Base-by-base conservation (phyloP, 2,329 filamentous ascomycete species). In the Ophiocordyceps unilateralis region DNA sequence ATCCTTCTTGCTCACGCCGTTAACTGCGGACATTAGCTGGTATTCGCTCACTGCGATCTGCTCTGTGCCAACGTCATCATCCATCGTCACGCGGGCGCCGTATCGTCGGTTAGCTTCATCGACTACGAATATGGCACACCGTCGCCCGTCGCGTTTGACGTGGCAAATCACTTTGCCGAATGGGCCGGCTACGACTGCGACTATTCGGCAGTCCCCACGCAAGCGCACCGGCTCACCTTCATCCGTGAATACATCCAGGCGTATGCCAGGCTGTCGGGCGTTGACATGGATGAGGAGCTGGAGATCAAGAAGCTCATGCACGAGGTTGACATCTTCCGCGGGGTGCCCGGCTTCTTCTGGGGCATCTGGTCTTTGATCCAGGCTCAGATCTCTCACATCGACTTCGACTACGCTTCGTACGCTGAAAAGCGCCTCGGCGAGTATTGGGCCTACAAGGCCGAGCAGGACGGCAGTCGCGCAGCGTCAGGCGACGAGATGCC, bases 151-250 rank as follows among this genome's bases (percentile, higher is more conserved):
- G 88, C 89, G 2, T 98, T 98, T 62, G 91, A 98, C 59, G 79
- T 98, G 52, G 82, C 89, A 41, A 98, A 98, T 65, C 91, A 98
- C 68, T 94, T 98, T 58, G 87, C 91, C 40, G 91, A 98, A 65
- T 98, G 91, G 89, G 88, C 82, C 46, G 91, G 91, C 45, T 95
- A 95, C 56, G 86, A 93, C 53, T 98, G 91, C 68, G 87, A 96
- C 61, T 88, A 83, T 65, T 76, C 66, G 53, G 80, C 81, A 51
- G 72, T 96, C 44, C 91, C 91, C 5, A 91, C 84, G 1, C 74
- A 73, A 48, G 67, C 77, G 19, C 78, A 89, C 53, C 81, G 91
- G 23, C 74, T 76, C 39, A 76, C 80, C 43, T 98, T 98, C 62
- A 74, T 96, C 46, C 68, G 72, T 49, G 81, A 89, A 56, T 98